Percentiles rank a stretch among this genome's conserved stretches.
Conservation (phyloP, 2,329 filamentous ascomycete species). For the Didymella segeticola region DNA sequence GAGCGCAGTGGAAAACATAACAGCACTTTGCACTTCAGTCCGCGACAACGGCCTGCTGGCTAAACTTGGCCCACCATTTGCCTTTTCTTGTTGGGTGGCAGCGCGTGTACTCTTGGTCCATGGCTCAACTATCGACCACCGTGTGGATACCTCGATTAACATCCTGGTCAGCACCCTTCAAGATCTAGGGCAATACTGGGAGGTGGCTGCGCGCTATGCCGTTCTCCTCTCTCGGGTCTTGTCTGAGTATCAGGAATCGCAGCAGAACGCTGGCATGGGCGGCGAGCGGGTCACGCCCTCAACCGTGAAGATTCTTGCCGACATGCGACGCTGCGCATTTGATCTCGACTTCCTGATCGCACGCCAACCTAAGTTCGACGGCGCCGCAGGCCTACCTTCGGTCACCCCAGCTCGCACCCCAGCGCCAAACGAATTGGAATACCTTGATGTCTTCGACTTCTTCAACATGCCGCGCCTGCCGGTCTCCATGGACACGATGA, state of each 20-base stretch:
- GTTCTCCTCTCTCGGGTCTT: conserved; percentile 81
- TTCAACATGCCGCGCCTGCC: conserved; percentile 86
- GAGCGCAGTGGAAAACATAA: conserved; percentile 73
- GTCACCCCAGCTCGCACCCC: conserved; percentile 70
- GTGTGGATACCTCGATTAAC: conserved; percentile 77
- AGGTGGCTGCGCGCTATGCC: conserved; percentile 83
- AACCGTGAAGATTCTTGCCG: conserved; percentile 83
- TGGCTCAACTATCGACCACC: conserved; percentile 86
- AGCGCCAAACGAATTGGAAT: conserved; percentile 83
- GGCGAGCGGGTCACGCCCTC: conserved; percentile 79
- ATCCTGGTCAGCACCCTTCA: conserved; percentile 83
- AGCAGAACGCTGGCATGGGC: conserved; percentile 64
- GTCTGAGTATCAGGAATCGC: conserved; percentile 82
- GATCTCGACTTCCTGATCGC: conserved; percentile 91
- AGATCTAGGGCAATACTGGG: conserved; percentile 84
- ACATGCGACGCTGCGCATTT: conserved; percentile 90
- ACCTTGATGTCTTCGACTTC: conserved; percentile 91
- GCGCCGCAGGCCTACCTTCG: conserved; percentile 43
- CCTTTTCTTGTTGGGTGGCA: conserved; percentile 91
- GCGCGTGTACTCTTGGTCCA: conserved; percentile 87
- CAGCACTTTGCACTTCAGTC: conserved; percentile 79
- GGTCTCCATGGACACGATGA: conserved; percentile 43
- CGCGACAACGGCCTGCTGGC: conserved; percentile 74
- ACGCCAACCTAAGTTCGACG: conserved; percentile 66
- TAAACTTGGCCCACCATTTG: conserved; percentile 87